Base-by-base conservation (phyloP, 176 grass and related monocot species). In the Sorghum bicolor region DNA sequence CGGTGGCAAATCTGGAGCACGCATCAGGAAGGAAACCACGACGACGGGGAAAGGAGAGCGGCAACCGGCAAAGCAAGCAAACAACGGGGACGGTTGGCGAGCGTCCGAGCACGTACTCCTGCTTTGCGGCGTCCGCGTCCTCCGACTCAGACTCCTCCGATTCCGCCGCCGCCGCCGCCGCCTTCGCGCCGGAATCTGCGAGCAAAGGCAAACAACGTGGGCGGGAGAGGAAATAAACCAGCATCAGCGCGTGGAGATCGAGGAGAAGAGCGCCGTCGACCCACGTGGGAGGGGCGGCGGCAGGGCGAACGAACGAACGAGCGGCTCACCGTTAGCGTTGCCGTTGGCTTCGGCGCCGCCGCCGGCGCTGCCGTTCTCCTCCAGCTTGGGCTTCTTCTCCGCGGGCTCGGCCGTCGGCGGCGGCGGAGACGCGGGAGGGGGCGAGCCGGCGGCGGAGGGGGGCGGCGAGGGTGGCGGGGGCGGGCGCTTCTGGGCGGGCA, bases 401-500 rank as follows among this genome's bases (percentile, higher is more conserved):
- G 75, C 40, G 76, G 45, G 24, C 77, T 73, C 71, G 74, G 53
- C 31, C 55, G n/a, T 3, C 37, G 62, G 37, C 22, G 55, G 44
- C 63, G 60, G 41, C 8, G 72, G n/a, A 10, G 76, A 43, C 26
- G 37, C 13, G 64, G 64, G 26, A 55, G 44, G 73, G 8, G 82
- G 63, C 32, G 73, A 41, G 64, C 38, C 30, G 37, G 52, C 48
- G 30, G 58, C 6, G 34, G 77, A 67, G n/a, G 57, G 10, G 10
- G 57, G 4, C 70, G 70, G 53, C 19, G 39, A 62, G 62, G 78
- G 61, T 29, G 74, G 26, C 60, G 41, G 65, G 25, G 65, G 67
- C 43, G 81, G 81, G 40, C 86, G 86, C 58, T 88, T 88, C 75
- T 88, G 86, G 30, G 86, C 81, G 43, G 81, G 81, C 86, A 88